These are phyloP conservation scores for Botrytis cinerea DNA, from an alignment of 2,329 filamentous ascomycete genomes.

Conservation along the genomic window DNA sequence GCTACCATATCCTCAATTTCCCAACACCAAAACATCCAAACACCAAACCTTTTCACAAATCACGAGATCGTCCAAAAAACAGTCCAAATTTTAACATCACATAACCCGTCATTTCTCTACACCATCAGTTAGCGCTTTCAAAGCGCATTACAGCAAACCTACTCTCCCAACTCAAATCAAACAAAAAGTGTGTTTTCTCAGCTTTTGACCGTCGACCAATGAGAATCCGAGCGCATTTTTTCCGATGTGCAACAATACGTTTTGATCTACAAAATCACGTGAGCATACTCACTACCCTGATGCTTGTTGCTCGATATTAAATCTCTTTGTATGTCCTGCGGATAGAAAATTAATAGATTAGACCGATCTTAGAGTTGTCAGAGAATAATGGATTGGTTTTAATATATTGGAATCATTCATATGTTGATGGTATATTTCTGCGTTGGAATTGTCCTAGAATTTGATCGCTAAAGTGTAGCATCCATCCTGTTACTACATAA, in stretches of 20 bases:
- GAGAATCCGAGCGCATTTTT: conserved; percentile 8
- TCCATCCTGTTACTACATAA: background rate
- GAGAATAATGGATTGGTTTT: accelerated
- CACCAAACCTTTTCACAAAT: too few relatives aligned
- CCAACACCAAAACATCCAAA: background rate
- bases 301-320: background rate
- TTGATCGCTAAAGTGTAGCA: background rate
- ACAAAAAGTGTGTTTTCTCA: background rate
- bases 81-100: background rate
- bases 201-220: background rate
- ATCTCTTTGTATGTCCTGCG: background rate
- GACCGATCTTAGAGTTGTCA: accelerated
- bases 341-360: background rate
- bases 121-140: too few relatives aligned
- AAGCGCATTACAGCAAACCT: background rate
- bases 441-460: background rate
- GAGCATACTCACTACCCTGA: background rate
- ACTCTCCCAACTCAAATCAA: background rate
- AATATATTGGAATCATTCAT: accelerated
- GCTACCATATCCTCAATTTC: accelerated
- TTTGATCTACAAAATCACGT: background rate
- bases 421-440: accelerated
- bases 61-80: background rate
- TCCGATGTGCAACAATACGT: conserved; percentile 10
- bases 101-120: background rate